phyloP scores from a whole-genome alignment of 1,284 basidiomycete species.

The Singerocomus rubriflavus region DNA sequence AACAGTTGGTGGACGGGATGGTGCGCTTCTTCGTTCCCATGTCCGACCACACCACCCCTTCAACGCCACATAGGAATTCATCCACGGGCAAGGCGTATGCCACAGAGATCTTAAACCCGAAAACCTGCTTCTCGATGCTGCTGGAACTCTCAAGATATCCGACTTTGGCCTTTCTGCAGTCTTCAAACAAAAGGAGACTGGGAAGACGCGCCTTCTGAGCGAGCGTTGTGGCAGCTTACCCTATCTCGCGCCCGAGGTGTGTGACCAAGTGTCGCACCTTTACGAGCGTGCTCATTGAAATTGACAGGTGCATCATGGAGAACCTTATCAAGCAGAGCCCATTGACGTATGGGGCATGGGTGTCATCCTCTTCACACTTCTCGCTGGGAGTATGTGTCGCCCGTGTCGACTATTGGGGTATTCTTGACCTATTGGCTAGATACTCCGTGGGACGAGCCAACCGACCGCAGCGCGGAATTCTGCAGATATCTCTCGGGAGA shows the following conservation, averaged over 20 bases:
- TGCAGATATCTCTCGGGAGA: constrained; percentile 71
- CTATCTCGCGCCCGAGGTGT: constrained; percentile 91
- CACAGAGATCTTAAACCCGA: constrained; percentile 98
- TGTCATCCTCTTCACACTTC: constrained; percentile 91
- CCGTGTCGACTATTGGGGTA: neutral
- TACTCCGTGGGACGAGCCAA: constrained; percentile 98
- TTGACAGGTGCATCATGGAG: constrained; percentile 46
- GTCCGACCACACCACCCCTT: neutral
- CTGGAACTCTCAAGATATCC: constrained; percentile 84
- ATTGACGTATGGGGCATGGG: constrained; percentile 97
- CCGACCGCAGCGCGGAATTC: constrained; percentile 76
- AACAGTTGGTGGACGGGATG: constrained; percentile 81
- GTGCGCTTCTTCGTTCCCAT: constrained; percentile 35
- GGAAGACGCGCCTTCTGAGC: constrained; percentile 63
- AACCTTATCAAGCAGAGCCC: constrained; percentile 84
- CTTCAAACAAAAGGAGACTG: constrained; percentile 86
- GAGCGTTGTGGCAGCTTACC: constrained; percentile 93
- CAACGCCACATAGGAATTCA: constrained; percentile 56
- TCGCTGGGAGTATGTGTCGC: constrained; percentile 79
- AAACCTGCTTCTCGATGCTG: constrained; percentile 81
- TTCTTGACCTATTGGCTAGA: constrained; percentile 46
- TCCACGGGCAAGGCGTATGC: constrained; percentile 89
- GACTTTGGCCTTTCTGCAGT: constrained; percentile 96
- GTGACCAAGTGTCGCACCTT: constrained; percentile 12
- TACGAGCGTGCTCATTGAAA: neutral